phyloP scores from a whole-genome alignment of 495 filamentous ascomycete species.

The Aspergillus hancockii region DNA sequence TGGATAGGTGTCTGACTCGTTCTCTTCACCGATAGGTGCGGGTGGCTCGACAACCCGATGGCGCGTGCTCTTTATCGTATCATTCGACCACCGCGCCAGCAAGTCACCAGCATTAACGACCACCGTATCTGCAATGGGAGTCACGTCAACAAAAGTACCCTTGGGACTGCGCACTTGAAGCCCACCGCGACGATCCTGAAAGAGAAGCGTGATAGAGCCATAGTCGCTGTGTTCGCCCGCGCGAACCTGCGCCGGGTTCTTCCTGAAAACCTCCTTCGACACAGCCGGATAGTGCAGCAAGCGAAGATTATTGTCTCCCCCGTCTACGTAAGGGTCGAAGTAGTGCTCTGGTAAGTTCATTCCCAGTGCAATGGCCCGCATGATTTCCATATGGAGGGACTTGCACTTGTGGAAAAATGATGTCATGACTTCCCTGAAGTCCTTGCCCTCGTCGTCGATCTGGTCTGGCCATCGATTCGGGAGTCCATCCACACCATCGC shows the following conservation, averaged over 20 bases:
- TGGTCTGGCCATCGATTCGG: conserved; percentile 83
- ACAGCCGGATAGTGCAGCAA: conserved; percentile 86
- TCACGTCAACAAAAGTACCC: conserved; percentile 79
- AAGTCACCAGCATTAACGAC: conserved; percentile 93
- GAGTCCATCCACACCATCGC: conserved; percentile 63
- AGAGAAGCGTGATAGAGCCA: conserved; percentile 83
- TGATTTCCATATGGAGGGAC: conserved; percentile 71
- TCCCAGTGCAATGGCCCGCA: conserved; percentile 86
- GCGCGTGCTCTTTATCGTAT: conserved; percentile 81
- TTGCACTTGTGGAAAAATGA: conserved; percentile 74
- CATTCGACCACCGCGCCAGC: conserved; percentile 87
- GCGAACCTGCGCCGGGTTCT: conserved; percentile 73
- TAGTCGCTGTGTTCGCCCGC: conserved; percentile 91
- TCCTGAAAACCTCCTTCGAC: conserved; percentile 62
- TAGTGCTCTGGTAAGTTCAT: conserved; percentile 71
- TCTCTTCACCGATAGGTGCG: conserved; percentile 17
- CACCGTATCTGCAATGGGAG: conserved; percentile 77
- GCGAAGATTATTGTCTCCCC: conserved; percentile 84
- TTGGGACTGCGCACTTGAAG: conserved; percentile 79
- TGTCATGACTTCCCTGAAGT: conserved; percentile 72
- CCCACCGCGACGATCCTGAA: conserved; percentile 82
- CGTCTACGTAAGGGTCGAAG: conserved; percentile 75
- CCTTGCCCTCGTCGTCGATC: conserved; percentile 58
- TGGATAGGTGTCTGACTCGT: conserved; percentile 38
- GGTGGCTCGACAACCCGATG: conserved; percentile 91